phyloP scores from a whole-genome alignment of 139 green algal genomes.

The Volvox africanus region DNA sequence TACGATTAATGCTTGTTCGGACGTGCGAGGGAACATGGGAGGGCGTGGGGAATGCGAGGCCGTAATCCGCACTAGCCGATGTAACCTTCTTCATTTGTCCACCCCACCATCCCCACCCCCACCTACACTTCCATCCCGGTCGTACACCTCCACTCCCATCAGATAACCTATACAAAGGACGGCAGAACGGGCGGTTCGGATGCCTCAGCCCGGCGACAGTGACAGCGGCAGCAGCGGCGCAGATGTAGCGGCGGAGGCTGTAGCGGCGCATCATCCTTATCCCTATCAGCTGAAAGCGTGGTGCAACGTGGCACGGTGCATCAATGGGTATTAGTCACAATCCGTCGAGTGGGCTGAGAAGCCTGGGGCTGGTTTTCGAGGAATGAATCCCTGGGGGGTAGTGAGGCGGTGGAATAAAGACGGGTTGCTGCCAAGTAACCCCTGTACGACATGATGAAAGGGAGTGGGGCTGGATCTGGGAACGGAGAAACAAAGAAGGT shows the following conservation, averaged over 20 bases:
- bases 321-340: neutral
- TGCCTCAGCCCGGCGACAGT: neutral
- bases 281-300: neutral
- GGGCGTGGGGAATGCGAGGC: neutral
- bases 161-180: conserved; percentile 17
- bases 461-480: neutral
- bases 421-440: neutral
- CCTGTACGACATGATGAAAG: neutral
- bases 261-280: neutral
- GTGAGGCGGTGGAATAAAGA: neutral
- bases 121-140: too few species aligned
- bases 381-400: neutral
- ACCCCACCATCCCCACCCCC: too few species aligned
- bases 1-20: neutral
- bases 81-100: too few species aligned
- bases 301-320: neutral
- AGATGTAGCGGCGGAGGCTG: neutral
- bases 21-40: neutral
- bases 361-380: neutral
- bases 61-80: too few species aligned
- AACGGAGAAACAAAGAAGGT: neutral
- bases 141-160: too few species aligned
- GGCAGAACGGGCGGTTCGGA: neutral
- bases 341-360: neutral
- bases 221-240: neutral